Percentiles rank a stretch among this genome's conserved stretches.
Evolutionary conservation across 2,329 filamentous ascomycete species (phyloP).

Genomic region (Zymoseptoria tritici): DNA sequence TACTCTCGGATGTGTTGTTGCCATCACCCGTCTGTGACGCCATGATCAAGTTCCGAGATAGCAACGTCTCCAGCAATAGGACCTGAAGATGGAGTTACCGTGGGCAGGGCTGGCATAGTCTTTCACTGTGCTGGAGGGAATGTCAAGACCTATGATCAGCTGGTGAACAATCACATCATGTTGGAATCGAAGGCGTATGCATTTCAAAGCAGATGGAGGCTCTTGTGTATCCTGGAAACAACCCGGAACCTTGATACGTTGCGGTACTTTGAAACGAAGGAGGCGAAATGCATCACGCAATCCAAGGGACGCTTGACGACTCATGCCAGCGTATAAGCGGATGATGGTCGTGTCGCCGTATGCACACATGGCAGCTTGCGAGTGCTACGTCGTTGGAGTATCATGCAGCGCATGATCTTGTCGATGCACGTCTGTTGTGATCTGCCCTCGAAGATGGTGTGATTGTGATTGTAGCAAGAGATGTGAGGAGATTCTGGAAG

Average conservation of each 20-base stretch:
- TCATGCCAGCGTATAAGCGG: background rate
- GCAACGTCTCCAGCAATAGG: background rate
- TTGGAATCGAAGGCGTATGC: background rate
- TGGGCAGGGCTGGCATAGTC: background rate
- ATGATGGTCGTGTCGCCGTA: background rate
- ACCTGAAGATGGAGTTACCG: background rate
- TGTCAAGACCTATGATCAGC: background rate
- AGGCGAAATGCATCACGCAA: background rate
- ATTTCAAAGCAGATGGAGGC: background rate
- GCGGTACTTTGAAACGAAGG: background rate
- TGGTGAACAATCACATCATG: background rate
- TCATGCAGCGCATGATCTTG: no score
- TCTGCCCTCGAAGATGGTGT: no score
- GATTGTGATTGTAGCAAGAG: no score
- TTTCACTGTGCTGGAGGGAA: background rate
- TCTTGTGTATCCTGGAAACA: background rate
- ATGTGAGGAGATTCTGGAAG: no score
- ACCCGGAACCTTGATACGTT: background rate
- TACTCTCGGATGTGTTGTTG: constrained; percentile 3
- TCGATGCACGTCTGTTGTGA: no score
- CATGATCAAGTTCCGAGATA: background rate
- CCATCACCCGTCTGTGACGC: background rate
- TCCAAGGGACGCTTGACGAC: background rate
- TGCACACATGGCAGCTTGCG: background rate
- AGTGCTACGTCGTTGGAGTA: no score